Evolutionary conservation across 768 basidiomycete genomes (phyloP), one percentile per base, ranked within the genome.

Genomic region (Pleurotus tuber-regium): DNA sequence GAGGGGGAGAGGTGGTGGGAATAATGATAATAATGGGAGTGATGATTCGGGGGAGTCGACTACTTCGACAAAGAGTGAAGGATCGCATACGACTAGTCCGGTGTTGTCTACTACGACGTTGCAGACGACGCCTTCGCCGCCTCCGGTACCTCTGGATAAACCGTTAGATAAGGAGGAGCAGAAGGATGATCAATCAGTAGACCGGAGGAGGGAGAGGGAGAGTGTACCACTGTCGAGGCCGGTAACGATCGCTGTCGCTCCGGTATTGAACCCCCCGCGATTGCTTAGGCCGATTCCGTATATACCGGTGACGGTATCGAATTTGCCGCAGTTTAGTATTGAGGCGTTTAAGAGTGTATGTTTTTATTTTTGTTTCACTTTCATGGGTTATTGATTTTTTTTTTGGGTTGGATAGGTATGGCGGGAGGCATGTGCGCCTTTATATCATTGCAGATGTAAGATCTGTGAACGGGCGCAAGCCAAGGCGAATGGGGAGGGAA

Each of bases 91-190:
- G 35, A 88, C 87, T 16, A 88, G 86, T 56, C 88, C 87, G 0
- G 86, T 88, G 3, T 61, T 89, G 23, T 87, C 86, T 10, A 85
- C 86, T 1, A 79, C 84, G 6, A 90, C 87, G 5, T 61, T 89
- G 25, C 83, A 84, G 55, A 90, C 87, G n/a, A 89, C 87, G 5
- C 87, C 87, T 0, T 86, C 84, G 1, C 87, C 87, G 0, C 83
- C 86, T 0, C 87, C 87, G 23, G 5, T 61, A n/a, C n/a, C n/a
- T n/a, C n/a, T n/a, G n/a, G n/a, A n/a, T n/a, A n/a, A n/a, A n/a
- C n/a, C n/a, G n/a, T n/a, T n/a, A 64, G 35, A 65, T 66, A 50
- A 70, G 70, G n/a, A n/a, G 53, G 67, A 67, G 10, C 65, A 67
- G 39, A 74, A 70, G 49, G 66, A 68, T 2, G 66, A 67, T 31